Percentiles rank a stretch among this genome's conserved stretches.
Evolutionary conservation across 2,329 filamentous ascomycete genomes (phyloP).

Genomic region (Dothideomycetes sp.): DNA sequence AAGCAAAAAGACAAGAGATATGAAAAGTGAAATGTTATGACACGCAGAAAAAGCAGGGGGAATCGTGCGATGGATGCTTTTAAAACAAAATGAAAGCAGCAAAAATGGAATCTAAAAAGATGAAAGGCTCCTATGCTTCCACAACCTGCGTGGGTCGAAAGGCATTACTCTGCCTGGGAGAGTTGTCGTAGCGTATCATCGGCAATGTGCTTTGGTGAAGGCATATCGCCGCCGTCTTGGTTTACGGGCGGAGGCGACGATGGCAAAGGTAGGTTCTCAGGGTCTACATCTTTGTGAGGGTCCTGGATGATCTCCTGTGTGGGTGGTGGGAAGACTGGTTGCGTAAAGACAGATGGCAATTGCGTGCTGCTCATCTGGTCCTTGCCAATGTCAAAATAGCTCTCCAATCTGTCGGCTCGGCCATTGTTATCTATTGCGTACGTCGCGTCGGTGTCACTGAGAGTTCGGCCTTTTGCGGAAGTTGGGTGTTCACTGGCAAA

Average conservation of each 20-base stretch:
- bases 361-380: not conserved
- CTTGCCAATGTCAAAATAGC: constrained; percentile 7
- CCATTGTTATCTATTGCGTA: constrained; percentile 2
- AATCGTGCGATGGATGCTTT: constrained; percentile 4
- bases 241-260: constrained; percentile 2
- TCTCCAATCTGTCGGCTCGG: too few species aligned
- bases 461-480: not conserved
- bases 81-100: not conserved
- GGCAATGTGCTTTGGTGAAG: constrained; percentile 3
- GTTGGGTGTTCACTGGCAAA: not conserved
- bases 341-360: not conserved
- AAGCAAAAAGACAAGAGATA: not conserved
- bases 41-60: constrained; percentile 4
- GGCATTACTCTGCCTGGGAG: not conserved
- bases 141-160: not conserved
- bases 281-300: not conserved
- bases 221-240: constrained; percentile 1
- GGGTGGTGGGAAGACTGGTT: not conserved
- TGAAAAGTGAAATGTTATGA: not conserved
- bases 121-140: not conserved
- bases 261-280: constrained; percentile 5
- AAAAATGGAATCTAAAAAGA: not conserved
- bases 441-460: not conserved
- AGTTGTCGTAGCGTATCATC: constrained; percentile 5
- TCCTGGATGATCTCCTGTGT: not conserved